phyloP scores from a whole-genome alignment of 2,329 filamentous ascomycete genomes.

The Colletotrichum melonis region DNA sequence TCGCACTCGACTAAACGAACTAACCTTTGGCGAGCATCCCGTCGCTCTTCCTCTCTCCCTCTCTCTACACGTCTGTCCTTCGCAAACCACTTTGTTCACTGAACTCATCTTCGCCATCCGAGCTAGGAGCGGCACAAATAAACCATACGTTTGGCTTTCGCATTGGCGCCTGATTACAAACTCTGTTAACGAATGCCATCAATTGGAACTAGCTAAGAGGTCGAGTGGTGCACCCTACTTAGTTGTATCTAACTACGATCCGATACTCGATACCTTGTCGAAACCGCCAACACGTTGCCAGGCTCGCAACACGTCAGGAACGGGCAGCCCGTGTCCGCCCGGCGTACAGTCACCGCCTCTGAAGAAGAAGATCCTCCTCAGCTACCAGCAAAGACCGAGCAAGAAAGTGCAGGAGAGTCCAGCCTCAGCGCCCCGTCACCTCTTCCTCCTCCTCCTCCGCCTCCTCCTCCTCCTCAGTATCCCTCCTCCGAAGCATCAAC shows the following conservation, averaged over 20 bases:
- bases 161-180: not conserved
- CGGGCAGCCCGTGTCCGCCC: conserved; percentile 56
- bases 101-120: not conserved
- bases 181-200: not conserved
- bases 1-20: not conserved
- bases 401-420: conserved; percentile 18
- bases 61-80: not conserved
- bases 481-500: conserved; percentile 65
- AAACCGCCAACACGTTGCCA: conserved; percentile 60
- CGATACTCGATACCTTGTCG: not conserved
- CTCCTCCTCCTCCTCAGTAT: conserved; percentile 68
- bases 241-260: conserved; percentile 1
- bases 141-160: not conserved
- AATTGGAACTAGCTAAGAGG: not conserved
- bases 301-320: conserved; percentile 55
- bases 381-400: conserved; percentile 34
- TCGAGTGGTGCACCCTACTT: not conserved
- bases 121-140: not conserved
- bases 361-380: not conserved
- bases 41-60: not conserved
- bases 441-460: conserved; percentile 61
- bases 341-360: conserved; percentile 39
- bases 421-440: conserved; percentile 57
- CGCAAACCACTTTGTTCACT: not conserved
- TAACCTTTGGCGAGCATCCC: not conserved